Base-by-base conservation (phyloP, 2,329 filamentous ascomycete species). In the Exophiala xenobiotica region DNA sequence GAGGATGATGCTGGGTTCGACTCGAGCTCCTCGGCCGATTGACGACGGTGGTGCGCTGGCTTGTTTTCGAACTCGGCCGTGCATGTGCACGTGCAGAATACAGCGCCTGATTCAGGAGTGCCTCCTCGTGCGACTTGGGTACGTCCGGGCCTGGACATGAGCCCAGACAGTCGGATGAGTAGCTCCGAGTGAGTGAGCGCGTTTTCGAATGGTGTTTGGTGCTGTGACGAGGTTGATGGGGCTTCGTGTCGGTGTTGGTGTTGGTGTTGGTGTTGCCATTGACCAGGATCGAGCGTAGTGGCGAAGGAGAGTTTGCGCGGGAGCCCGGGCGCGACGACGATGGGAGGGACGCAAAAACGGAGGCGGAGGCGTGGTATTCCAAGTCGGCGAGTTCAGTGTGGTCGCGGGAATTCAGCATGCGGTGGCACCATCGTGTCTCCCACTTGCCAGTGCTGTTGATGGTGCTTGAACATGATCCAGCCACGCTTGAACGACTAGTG, bases 351-450 rank as follows among this genome's bases (percentile, higher is more conserved):
- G n/a, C n/a, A n/a, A n/a, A n/a, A n/a, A n/a, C n/a, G n/a, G n/a
- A n/a, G n/a, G n/a, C n/a, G 42, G 48, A 54, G 18, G 51, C 47
- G 29, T 57, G 40, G 22, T 54, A 44, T n/a, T 82, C 80, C 49
- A 90, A 62, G 66, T 85, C 83, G 0, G 77, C 76, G 1, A 91
- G 74, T 72, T 90, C 87, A 1, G 80, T 79, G 65, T 95, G 89
- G 60, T 91, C 88, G 42, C 88, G 74, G 9, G 88, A 92, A 51
- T 81, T 87, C 64, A 76, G 77, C 88, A 95, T 95, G 22, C 88
- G 78, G 70, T 92, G 87, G 62, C 86, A 90, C 88, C 89, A 95
- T 1, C 81, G 83, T 22, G 88, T 78, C 48, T 72, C 73, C 70
- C 87, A 86, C 63, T 80, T 74, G 63, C 18, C 7, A n/a, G 46